Evolutionary conservation across 768 basidiomycete species (phyloP).

Genomic region (Hirschioporus abietinus): DNA sequence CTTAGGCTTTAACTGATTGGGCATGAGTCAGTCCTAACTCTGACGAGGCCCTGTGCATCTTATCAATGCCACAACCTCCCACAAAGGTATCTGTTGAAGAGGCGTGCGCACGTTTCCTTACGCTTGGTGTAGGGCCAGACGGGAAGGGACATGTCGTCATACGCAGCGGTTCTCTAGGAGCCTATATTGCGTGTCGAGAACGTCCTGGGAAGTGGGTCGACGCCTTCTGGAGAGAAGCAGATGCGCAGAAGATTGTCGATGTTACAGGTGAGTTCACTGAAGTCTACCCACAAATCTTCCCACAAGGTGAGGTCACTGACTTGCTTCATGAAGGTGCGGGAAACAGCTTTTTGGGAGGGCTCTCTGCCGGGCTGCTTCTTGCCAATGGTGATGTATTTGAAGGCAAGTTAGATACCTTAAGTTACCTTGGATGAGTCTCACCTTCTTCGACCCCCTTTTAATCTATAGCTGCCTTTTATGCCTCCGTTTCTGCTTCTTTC

Average conservation of each 20-base stretch:
- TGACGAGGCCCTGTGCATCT: slow-evolving; percentile 68
- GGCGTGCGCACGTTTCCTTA: slow-evolving; percentile 59
- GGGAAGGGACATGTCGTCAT: slow-evolving; percentile 63
- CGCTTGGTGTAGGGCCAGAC: slow-evolving; percentile 47
- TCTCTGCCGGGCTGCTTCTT: slow-evolving; percentile 65
- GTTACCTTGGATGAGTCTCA: slow-evolving; percentile 2
- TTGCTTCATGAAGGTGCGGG: slow-evolving; percentile 61
- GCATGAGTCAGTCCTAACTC: slow-evolving; percentile 66
- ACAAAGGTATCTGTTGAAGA: slow-evolving; percentile 53
- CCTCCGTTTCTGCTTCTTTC: slow-evolving; percentile 77
- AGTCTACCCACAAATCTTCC: slow-evolving; percentile 4
- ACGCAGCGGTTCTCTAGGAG: slow-evolving; percentile 67
- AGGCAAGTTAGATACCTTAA: slow-evolving; percentile 39
- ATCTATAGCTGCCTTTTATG: slow-evolving; percentile 60
- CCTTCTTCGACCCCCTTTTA: slow-evolving; percentile 7
- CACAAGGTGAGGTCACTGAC: slow-evolving; percentile 9
- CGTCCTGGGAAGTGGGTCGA: slow-evolving; percentile 55
- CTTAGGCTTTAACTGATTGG: slow-evolving; percentile 2
- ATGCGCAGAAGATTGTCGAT: slow-evolving; percentile 57
- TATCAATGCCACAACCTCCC: slow-evolving; percentile 47
- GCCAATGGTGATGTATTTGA: slow-evolving; percentile 53
- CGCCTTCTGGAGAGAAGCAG: slow-evolving; percentile 60
- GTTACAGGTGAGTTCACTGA: slow-evolving; percentile 59
- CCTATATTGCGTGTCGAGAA: slow-evolving; percentile 48
- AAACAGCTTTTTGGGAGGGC: slow-evolving; percentile 82